phyloP scores from a whole-genome alignment of 2,329 filamentous ascomycete genomes.

The Fusarium miscanthi region DNA sequence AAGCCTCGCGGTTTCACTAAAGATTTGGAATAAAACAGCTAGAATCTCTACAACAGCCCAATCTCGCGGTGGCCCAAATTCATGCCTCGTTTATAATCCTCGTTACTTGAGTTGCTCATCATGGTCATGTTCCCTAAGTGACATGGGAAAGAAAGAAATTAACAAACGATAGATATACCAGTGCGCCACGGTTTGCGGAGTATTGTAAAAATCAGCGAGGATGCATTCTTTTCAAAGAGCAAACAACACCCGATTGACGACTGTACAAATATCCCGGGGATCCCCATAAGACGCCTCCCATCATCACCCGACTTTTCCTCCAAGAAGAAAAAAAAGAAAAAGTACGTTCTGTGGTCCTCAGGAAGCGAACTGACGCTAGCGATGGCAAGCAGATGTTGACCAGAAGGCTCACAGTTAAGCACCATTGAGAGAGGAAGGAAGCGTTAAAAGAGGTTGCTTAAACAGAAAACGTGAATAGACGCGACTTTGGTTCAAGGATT shows the following conservation, averaged over 20 bases:
- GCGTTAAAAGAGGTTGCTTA: constrained; percentile 40
- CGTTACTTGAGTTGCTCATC: constrained; percentile 36
- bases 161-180: constrained; percentile 33
- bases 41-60: constrained; percentile 29
- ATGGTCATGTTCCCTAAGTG: constrained; percentile 32
- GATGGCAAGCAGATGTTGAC: constrained; percentile 38
- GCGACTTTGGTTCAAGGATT: constrained; percentile 53
- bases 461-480: constrained; percentile 46
- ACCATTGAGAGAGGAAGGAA: constrained; percentile 44
- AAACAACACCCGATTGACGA: constrained; percentile 45
- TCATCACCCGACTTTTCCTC: constrained; percentile 47
- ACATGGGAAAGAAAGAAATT: constrained; percentile 18
- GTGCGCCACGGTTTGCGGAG: constrained; percentile 38
- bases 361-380: constrained; percentile 37
- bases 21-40: constrained; percentile 3
- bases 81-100: constrained; percentile 33
- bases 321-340: constrained; percentile 45
- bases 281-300: constrained; percentile 48
- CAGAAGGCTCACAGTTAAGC: constrained; percentile 47
- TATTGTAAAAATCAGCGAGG: constrained; percentile 40
- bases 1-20: no score
- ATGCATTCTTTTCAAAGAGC: constrained; percentile 47
- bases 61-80: constrained; percentile 25
- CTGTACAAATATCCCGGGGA: constrained; percentile 46
- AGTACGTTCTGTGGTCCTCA: constrained; percentile 44